Conservation (phyloP, 1,284 basidiomycete species). For the Singerocomus inundabilis region DNA sequence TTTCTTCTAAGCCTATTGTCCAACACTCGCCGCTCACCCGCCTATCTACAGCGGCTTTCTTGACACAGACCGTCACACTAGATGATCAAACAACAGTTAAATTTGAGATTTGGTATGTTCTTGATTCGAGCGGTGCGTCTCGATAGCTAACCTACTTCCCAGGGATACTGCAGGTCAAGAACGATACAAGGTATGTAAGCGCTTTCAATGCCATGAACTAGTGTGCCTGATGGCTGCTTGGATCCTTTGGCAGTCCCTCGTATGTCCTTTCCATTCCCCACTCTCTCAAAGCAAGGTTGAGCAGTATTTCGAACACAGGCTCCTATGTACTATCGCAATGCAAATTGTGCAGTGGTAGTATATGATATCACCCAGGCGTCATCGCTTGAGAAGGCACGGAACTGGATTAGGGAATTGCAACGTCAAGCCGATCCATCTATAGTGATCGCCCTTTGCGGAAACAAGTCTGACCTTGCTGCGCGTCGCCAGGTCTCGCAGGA, state of each 20-base stretch:
- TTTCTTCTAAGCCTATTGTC: constrained; percentile 7
- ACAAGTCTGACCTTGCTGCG: constrained; percentile 87
- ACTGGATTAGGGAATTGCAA: constrained; percentile 96
- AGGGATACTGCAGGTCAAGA: constrained; percentile 95
- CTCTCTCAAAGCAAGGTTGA: constrained; percentile 7
- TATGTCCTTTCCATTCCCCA: constrained; percentile 36
- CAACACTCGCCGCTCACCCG: constrained; percentile 16
- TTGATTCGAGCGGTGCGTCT: background rate
- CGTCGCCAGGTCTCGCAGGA: constrained; percentile 81
- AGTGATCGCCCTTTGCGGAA: constrained; percentile 93
- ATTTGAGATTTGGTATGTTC: constrained; percentile 91
- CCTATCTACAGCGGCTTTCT: constrained; percentile 74
- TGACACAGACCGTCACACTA: constrained; percentile 92
- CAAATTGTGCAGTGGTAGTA: constrained; percentile 84
- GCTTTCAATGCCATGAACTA: background rate
- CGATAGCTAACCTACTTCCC: constrained; percentile 1
- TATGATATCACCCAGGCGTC: constrained; percentile 86
- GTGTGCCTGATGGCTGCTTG: background rate
- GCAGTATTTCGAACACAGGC: constrained; percentile 47
- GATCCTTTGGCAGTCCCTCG: constrained; percentile 52
- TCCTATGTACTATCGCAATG: constrained; percentile 92
- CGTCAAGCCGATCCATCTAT: constrained; percentile 97
- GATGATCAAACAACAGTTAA: constrained; percentile 91
- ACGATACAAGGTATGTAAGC: constrained; percentile 74
- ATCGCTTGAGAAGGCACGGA: constrained; percentile 92